Evolutionary conservation across 2,329 filamentous ascomycete species (phyloP), one percentile per base, ranked within the genome.

Genomic region (Aureobasidium sp.): DNA sequence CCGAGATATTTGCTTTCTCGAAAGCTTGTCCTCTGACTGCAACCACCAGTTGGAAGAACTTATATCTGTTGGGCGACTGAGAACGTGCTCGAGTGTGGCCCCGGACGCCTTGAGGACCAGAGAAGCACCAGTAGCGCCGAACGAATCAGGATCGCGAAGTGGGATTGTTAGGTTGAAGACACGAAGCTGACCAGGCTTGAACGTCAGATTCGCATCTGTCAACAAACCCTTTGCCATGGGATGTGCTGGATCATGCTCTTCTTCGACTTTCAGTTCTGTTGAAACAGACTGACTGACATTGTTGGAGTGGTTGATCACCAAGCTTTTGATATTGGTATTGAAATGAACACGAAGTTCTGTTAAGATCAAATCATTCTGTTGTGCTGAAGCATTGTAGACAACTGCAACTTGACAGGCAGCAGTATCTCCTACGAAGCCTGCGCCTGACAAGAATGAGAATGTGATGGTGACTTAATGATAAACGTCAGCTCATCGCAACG

Each of bases 121-220:
- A 0, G 79, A 82, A 10, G 88, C 82, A 1, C 84, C 85, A 5
- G 82, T 79, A 4, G 89, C 85, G 52, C 81, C 84, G 0, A 88
- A 86, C 61, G 90, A 83, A n/a, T 91, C 91, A 3, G 91, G 85
- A 73, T 97, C 92, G 63, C 91, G 85, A 16, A 96, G 81, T 2
- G 87, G 83, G 62, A 91, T 83, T 9, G 81, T 82, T 67, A 96
- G 80, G 67, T 89, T 84, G 64, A 89, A 87, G 1, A 92, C 83
- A 59, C 83, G 85, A 9, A 81, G 88, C 64, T 89, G 83, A 0
- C 85, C 86, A 15, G 91, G 83, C 11, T 75, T 73, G 47, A 97
- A 74, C 0, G 80, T 84, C 60, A 97, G 74, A 71, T 92, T 79
- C 9, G 83, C 81, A 11, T 75, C 69, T 0, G 88, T 88, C 42